Evolutionary conservation across 1,284 basidiomycete genomes (phyloP), one percentile per base, ranked within the genome.

Genomic region (Bjerkandera adusta): DNA sequence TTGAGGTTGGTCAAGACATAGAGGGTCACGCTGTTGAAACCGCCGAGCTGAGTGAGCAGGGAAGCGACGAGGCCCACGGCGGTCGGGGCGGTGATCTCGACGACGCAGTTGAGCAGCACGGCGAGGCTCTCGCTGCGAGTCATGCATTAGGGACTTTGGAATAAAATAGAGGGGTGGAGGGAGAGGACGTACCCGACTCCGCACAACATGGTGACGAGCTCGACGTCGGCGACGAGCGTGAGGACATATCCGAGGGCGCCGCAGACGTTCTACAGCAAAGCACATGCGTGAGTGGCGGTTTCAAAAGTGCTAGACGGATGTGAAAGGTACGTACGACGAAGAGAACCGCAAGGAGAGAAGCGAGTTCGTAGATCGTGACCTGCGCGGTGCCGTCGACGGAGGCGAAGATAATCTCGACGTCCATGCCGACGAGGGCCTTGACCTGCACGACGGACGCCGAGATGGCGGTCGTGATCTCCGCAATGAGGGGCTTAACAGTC

Each of bases 201-300:
- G 12, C 33, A 40, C 33, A 72, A 54, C n/a, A 63, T 30, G 7
- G 45, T 50, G 52, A 58, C 41, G 30, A 49, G 41, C 16, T 56
- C 13, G 39, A 61, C 34, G 26, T 10, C 30, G 44, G 36, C 40
- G 44, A 60, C 24, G 43, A 70, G 47, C 24, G 61, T 58, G 24
- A 73, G 55, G 39, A 73, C 63, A n/a, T 57, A 59, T 21, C 58
- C 60, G 37, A 71, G 52, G 20, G 69, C 69, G 11, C 39, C 46
- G 52, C 71, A 61, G 40, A 73, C 51, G 18, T 69, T 39, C 61
- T 60, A 36, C 3, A 40, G 2, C n/a, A 3, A 38, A 18, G 22
- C 43, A 59, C 66, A 21, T 2, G 3, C n/a, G n/a, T 37, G 29
- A 46, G 60, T 67, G 8, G 6, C 16, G 13, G 22, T 13, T 27